Percentiles rank a stretch among this genome's conserved stretches.
Evolutionary conservation across 768 basidiomycete genomes (phyloP).

Genomic region (Mycena metata): DNA sequence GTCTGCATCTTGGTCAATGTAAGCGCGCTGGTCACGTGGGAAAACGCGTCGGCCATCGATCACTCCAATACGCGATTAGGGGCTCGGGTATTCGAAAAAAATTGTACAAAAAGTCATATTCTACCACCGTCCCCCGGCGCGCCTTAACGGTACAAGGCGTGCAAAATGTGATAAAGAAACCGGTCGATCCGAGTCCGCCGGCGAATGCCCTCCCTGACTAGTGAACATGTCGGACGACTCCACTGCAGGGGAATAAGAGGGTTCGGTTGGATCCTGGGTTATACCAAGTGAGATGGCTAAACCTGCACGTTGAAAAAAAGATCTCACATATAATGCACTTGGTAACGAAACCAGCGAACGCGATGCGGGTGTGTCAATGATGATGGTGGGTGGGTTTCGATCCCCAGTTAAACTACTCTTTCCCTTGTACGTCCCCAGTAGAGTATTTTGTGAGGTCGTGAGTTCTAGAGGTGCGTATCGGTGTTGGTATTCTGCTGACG

Average conservation of each 20-base stretch:
- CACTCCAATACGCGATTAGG: constrained; percentile 23
- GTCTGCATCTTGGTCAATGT: no score
- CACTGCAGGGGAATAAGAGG: constrained; percentile 40
- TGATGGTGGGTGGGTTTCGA: constrained; percentile 2
- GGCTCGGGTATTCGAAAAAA: neutral
- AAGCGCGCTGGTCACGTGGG: constrained; percentile 21
- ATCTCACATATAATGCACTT: constrained; percentile 19
- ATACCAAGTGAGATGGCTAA: neutral
- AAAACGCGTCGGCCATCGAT: neutral
- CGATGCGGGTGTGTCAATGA: constrained; percentile 3
- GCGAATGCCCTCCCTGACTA: constrained; percentile 37
- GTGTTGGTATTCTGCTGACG: constrained; percentile 24
- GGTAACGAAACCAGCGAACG: constrained; percentile 25
- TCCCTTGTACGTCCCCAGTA: neutral
- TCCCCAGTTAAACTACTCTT: neutral
- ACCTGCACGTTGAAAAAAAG: neutral
- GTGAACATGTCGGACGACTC: constrained; percentile 41
- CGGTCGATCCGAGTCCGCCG: constrained; percentile 19
- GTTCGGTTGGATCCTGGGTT: constrained; percentile 33
- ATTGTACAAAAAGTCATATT: neutral
- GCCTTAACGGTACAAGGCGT: constrained; percentile 23
- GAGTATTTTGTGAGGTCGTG: constrained; percentile 3
- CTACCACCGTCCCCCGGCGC: constrained; percentile 22
- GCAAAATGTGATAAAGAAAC: constrained; percentile 27
- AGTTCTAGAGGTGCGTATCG: constrained; percentile 14